Conservation (phyloP, 257 asterid genomes). For the Fraxinus pennsylvanica region DNA sequence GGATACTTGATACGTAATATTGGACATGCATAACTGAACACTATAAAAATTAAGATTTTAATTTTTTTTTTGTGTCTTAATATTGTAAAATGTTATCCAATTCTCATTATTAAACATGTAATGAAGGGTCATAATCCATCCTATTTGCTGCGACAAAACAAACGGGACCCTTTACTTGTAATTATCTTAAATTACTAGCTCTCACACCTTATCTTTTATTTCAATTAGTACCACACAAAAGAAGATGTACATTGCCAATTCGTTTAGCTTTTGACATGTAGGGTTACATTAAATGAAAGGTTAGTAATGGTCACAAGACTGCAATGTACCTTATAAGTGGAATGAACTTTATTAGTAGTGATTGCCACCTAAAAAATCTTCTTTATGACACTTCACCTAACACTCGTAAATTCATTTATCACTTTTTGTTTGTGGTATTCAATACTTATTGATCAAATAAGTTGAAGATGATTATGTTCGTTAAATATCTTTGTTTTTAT, state of each 20-base stretch:
- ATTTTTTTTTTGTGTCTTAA: no score
- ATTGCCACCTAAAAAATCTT: not conserved
- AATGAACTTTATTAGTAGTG: not conserved
- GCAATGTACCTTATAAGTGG: not conserved
- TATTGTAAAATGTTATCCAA: not conserved
- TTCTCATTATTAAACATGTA: not conserved
- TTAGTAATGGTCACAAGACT: not conserved
- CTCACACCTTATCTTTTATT: not conserved
- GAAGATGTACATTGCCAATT: not conserved
- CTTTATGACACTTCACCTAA: not conserved
- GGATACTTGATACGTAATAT: not conserved
- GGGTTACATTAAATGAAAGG: not conserved
- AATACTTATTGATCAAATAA: not conserved
- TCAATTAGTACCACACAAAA: not conserved
- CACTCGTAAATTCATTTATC: not conserved
- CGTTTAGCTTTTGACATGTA: not conserved
- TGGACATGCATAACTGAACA: not conserved
- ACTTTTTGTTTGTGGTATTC: not conserved
- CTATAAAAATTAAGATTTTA: not conserved
- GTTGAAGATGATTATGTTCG: no score
- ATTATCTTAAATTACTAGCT: not conserved
- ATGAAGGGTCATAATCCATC: not conserved
- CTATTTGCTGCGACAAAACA: not conserved
- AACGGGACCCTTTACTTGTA: not conserved
- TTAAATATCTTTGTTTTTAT: no score